Base-by-base conservation (phyloP, 2,329 filamentous ascomycete species). In the Cordyceps javanica region DNA sequence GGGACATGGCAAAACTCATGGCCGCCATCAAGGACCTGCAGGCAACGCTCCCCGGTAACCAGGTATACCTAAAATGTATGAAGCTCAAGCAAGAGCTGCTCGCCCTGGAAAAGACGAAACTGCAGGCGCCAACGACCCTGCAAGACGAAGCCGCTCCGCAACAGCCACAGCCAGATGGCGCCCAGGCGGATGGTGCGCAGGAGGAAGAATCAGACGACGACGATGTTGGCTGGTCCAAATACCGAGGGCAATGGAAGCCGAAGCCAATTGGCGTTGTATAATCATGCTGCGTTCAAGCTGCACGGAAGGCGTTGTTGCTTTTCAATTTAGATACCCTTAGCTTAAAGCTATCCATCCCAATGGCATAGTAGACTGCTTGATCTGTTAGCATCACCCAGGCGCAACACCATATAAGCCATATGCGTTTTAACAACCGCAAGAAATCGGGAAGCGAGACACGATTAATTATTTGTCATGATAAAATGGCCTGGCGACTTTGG, bases 231-330 rank as follows among this genome's bases (percentile, higher is more conserved):
- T 85, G 82, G 82, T 71, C 72, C 23, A 70, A 72, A 58, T 80
- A 78, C 62, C 69, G 78, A 50, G 80, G 79, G 8, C 66, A 71
- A 2, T 86, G 82, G 82, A 77, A 75, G 59, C 75, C 82, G 10
- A 82, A 79, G 63, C 82, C 82, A 0, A 85, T 85, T 62, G 82
- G 82, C 5, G 71, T 80, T 54, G 74, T 79, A 9, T 84, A 64
- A 72, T 23, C n/a, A 14, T 38, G 42, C 25, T 25, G 26, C 42
- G 21, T 16, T 39, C 41, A 16, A 38, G n/a, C n/a, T 46, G 36
- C 36, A 53, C 28, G 42, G 38, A 46, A 16, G 32, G 30, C 52
- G 39, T 55, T 55, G 26, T 9, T 36, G 8, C 11, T 23, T 30
- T 55, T 23, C 38, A n/a, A 54, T 14, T n/a, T 25, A 48, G 52